phyloP scores from a whole-genome alignment of 306 rosid species.

The Ochetophila trinervis region DNA sequence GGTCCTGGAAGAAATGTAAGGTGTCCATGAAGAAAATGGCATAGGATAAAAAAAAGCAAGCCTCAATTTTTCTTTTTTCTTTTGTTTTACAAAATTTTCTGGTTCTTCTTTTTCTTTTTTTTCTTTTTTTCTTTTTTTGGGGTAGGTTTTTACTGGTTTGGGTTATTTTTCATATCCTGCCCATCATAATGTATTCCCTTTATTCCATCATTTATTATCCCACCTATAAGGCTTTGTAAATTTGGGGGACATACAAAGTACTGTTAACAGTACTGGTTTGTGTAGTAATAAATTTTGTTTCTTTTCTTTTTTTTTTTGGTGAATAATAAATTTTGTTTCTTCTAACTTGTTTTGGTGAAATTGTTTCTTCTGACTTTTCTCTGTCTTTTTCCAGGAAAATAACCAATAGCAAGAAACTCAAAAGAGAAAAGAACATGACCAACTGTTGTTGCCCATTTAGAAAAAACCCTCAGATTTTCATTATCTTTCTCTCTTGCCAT shows the following conservation, averaged over 20 bases:
- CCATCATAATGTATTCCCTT: conserved; percentile 24
- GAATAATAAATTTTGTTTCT: too few relatives aligned
- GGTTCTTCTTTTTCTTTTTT: conserved; percentile 21
- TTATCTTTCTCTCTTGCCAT: neutral
- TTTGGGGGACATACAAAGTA: conserved; percentile 34
- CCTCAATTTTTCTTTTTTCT: conserved; percentile 13
- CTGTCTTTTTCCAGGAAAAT: neutral
- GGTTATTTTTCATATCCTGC: conserved; percentile 31
- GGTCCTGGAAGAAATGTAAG: conserved; percentile 96
- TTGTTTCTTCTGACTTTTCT: conserved; percentile 6
- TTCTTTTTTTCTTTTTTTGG: conserved; percentile 21
- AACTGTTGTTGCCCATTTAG: conserved; percentile 9
- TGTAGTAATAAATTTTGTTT: conserved; percentile 5
- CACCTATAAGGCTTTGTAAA: conserved; percentile 46
- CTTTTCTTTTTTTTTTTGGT: conserved; percentile 17
- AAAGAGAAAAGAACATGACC: neutral
- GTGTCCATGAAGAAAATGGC: conserved; percentile 60
- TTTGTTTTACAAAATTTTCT: conserved; percentile 12
- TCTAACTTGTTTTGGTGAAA: too few relatives aligned
- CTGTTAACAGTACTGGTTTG: conserved; percentile 31
- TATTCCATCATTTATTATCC: conserved; percentile 22
- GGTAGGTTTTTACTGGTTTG: conserved; percentile 35
- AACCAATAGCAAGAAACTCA: neutral
- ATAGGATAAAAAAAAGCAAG: conserved; percentile 20
- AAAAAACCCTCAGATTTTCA: neutral